phyloP scores from a whole-genome alignment of 495 filamentous ascomycete genomes.

The Thozetella sp. region DNA sequence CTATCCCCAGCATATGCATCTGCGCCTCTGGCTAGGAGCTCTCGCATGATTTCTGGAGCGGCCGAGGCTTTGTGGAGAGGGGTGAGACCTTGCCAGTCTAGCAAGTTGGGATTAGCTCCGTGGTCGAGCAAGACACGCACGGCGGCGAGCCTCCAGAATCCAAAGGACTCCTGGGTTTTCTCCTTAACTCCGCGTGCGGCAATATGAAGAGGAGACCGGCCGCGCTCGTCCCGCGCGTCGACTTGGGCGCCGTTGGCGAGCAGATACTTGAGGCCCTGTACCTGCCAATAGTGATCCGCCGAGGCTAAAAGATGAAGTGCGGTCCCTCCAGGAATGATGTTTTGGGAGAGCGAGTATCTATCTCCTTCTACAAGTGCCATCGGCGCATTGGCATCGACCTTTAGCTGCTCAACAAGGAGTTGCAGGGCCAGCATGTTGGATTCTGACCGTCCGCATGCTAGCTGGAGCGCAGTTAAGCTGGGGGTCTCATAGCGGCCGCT shows the following conservation, averaged over 20 bases:
- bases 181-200: not conserved
- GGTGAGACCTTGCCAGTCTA: not conserved
- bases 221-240: constrained; percentile 19
- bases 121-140: not conserved
- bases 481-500: not conserved
- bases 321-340: not conserved
- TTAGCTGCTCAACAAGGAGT: constrained; percentile 8
- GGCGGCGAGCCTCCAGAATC: not conserved
- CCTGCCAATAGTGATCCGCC: constrained; percentile 9
- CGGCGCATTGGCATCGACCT: constrained; percentile 13
- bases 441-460: not conserved
- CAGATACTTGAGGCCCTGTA: constrained; percentile 14
- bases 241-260: constrained; percentile 15
- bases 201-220: constrained; percentile 18
- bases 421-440: constrained; percentile 6
- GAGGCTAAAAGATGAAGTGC: constrained; percentile 14
- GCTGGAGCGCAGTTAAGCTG: not conserved
- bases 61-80: not conserved
- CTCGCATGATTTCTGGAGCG: not conserved
- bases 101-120: not conserved
- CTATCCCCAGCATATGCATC: not conserved
- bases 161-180: not conserved
- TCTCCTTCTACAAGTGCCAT: not conserved
- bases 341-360: not conserved
- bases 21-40: not conserved